Evolutionary conservation across 2,329 filamentous ascomycete species (phyloP).

Genomic region (Aspergillus aculeatinus): DNA sequence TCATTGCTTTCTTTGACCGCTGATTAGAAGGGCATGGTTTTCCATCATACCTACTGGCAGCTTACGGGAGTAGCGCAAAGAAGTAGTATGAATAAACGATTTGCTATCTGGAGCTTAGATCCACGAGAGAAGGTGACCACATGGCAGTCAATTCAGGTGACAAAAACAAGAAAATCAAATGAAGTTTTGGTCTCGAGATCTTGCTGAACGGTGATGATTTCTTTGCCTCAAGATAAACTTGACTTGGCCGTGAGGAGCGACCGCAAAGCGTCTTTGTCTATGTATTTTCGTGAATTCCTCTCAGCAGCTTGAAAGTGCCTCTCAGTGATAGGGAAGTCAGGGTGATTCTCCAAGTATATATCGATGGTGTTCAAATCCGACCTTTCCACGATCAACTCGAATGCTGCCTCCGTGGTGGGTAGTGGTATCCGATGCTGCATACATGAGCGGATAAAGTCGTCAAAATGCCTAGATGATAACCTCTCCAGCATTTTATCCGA

Average conservation of each 20-base stretch:
- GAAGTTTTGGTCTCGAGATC: too few relatives aligned
- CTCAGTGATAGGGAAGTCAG: background rate
- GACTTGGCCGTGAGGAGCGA: background rate
- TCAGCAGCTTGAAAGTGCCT: background rate
- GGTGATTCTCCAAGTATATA: background rate
- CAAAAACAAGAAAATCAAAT: too few relatives aligned
- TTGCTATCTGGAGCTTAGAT: too few relatives aligned
- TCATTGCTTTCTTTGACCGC: too few relatives aligned
- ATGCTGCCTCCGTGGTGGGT: background rate
- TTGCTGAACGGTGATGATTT: background rate
- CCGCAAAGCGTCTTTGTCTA: background rate
- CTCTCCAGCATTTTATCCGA: background rate
- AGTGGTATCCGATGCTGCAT: background rate
- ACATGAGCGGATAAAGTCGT: background rate
- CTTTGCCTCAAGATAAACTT: background rate
- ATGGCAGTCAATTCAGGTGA: too few relatives aligned
- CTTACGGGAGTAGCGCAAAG: too few relatives aligned
- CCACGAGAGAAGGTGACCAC: too few relatives aligned
- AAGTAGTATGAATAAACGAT: too few relatives aligned
- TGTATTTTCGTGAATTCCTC: background rate
- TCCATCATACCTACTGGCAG: too few relatives aligned
- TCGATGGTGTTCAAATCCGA: background rate
- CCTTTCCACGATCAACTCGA: conserved; percentile 1
- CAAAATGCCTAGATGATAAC: background rate
- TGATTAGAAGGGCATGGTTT: too few relatives aligned